Base-by-base conservation (phyloP, 176 grass and related monocot genomes). In the Musa beccarii region DNA sequence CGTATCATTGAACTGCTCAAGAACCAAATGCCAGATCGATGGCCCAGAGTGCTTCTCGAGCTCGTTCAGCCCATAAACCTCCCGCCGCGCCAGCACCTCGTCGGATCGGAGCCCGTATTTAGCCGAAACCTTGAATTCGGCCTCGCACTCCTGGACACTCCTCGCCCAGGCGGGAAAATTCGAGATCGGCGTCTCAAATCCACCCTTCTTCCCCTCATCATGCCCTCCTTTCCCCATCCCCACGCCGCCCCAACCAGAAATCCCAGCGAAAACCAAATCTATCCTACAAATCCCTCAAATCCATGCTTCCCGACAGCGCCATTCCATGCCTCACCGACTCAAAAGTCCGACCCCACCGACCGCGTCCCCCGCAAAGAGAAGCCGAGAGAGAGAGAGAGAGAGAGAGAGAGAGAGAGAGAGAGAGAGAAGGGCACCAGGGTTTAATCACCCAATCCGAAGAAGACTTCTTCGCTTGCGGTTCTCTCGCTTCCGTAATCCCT, bases 1-100 rank as follows among this genome's bases (percentile, higher is more conserved):
- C 23, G 88, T 97, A 82, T 97, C 94, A 25, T 89, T 84, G 90
- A 97, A 97, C 82, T 97, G 94, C 63, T 89, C 80, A 0, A 76
- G 63, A 0, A 97, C 43, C 19, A 93, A 84, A 49, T 89, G 87
- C 29, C 89, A 87, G 22, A 89, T 84, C 0, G 94, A 79, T 0
- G 94, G 94, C 4, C 86, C 90, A 24, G 94, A 78, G 75, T 97
- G 94, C 67, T 97, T 89, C 22, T 80, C 75, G 10, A 97, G 94
- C 63, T 93, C 94, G 84, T 97, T 97, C 49, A 43, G 43, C 0
- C 94, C 94, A 75, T 85, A 25, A 1, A 6, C 6, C 0, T 69
- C 59, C 1, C 85, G 90, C 22, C 88, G 86, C 22, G 22, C 25
- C 20, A 81, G 9, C 7, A 87, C 90, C 8, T 91, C 90, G 1